Base-by-base conservation (phyloP, 495 filamentous ascomycete species). In the Achaetomiella virescens region DNA sequence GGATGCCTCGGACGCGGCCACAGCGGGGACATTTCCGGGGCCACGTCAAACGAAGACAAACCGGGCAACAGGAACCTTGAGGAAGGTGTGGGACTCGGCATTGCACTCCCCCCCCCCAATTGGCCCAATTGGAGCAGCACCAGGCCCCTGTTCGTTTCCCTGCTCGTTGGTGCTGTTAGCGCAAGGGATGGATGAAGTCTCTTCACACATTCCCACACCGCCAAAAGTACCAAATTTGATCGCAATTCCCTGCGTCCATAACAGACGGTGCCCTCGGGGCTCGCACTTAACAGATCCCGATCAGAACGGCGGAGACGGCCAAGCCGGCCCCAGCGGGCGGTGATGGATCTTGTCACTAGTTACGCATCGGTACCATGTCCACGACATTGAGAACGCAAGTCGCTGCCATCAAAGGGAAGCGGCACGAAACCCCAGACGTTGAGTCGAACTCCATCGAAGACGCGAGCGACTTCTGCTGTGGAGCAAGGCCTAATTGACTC, bases 1-100 rank as follows among this genome's bases (percentile, higher is more conserved):
- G 66, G 64, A 65, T 57, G 66, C 9, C 57, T 63, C 66, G 66
- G 66, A 48, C 38, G 58, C 55, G 55, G 60, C 47, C 47, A 60
- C 48, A 38, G 56, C 24, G 38, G 60, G 55, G 61, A 60, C 44
- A 52, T 55, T 55, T 58, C 48, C 57, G 58, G 58, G 61, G 57
- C 43, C 62, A 42, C 36, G 40, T 48, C 44, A 41, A 48, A 57
- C 54, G 54, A 57, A 57, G 54, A 57, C 38, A 57, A 57, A 57
- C 54, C 54, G 54, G 54, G 24, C 38, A 29, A 20, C n/a, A n/a
- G 18, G 45, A 29, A 40, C 31, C 31, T 18, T 41, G 24, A 56
- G 27, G 38, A 35, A 33, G 35, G 45, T 49, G 53, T 48, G 54
- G 54, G n/a, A 35, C n/a, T 22, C 29, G 51, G 15, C 27, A 25